Conservation (phyloP, 2,329 filamentous ascomycete genomes). For the Hortaea werneckii region DNA sequence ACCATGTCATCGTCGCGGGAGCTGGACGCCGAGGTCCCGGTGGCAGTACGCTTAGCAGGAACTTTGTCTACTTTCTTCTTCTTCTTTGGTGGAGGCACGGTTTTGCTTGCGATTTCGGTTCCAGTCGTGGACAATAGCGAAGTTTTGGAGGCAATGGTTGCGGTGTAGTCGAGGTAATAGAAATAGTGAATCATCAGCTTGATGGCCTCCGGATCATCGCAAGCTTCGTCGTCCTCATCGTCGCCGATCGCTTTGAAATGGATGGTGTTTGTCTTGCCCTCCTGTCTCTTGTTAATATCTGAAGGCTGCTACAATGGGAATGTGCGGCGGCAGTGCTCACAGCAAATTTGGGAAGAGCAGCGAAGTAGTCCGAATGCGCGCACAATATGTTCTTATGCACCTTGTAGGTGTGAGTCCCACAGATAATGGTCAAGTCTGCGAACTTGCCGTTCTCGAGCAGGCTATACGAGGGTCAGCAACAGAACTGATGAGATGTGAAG, state of each 20-base stretch:
- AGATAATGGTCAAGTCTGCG: constrained; percentile 34
- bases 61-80: too few species aligned
- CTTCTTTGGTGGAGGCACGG: too few species aligned
- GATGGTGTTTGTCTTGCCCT: constrained; percentile 10
- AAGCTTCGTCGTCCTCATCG: constrained; percentile 7
- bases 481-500: not conserved
- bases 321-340: too few species aligned
- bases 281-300: too few species aligned
- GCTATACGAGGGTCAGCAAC: constrained; percentile 1
- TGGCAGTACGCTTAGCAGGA: too few species aligned
- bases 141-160: too few species aligned
- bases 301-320: not conserved
- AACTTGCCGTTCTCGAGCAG: constrained; percentile 13
- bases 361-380: constrained; percentile 30
- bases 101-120: not conserved
- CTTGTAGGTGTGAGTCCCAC: constrained; percentile 29
- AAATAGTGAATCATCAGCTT: constrained; percentile 20
- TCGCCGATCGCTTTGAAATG: constrained; percentile 9
- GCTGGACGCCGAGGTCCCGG: not conserved
- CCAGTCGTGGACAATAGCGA: too few species aligned
- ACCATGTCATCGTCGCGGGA: constrained; percentile 1
- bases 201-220: constrained; percentile 17
- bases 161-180: constrained; percentile 18
- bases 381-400: constrained; percentile 34
- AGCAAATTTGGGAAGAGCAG: constrained; percentile 4